Evolutionary conservation across 371 early-diverging fungal genomes (phyloP).

Genomic region (Rhizomucor miehei): DNA sequence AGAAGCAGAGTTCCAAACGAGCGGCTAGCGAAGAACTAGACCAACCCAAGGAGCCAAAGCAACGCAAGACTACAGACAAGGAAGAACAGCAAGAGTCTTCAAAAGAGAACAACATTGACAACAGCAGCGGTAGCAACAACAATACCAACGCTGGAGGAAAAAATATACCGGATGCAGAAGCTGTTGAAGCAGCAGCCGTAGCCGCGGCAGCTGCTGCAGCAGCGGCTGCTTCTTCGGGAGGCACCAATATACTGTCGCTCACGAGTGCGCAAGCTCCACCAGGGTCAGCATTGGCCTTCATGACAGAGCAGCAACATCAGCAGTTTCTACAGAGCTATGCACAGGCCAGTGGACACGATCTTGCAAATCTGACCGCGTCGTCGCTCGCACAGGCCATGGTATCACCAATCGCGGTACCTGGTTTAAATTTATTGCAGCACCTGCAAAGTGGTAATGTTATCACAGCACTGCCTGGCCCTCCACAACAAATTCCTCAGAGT

Average conservation of each 20-base stretch:
- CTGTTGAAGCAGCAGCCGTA: slow-evolving; percentile 5
- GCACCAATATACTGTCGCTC: slow-evolving; percentile 5
- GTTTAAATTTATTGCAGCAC: slow-evolving; percentile 33
- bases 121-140: slow-evolving; percentile 1
- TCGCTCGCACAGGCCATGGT: slow-evolving; percentile 53
- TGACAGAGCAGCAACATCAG: slow-evolving; percentile 20
- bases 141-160: slow-evolving; percentile 7
- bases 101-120: neutral
- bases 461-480: slow-evolving; percentile 46
- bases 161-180: slow-evolving; percentile 6
- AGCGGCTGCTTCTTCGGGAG: slow-evolving; percentile 1
- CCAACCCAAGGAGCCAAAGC: slow-evolving; percentile 16
- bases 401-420: slow-evolving; percentile 45
- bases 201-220: slow-evolving; percentile 15
- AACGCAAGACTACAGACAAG: slow-evolving; percentile 9
- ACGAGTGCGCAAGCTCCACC: slow-evolving; percentile 7
- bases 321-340: slow-evolving; percentile 43
- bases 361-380: slow-evolving; percentile 42
- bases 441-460: slow-evolving; percentile 42
- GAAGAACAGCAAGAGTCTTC: neutral
- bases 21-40: slow-evolving; percentile 15
- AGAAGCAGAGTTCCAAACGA: slow-evolving; percentile 9
- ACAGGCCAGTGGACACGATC: slow-evolving; percentile 44
- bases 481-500: slow-evolving; percentile 17
- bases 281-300: slow-evolving; percentile 20